A percentile compares a stretch with the other conserved stretches of the same genome.
These are phyloP conservation scores for Sporothrix mexicana DNA, from an alignment of 2,329 filamentous ascomycete species.

Conservation along the genomic window DNA sequence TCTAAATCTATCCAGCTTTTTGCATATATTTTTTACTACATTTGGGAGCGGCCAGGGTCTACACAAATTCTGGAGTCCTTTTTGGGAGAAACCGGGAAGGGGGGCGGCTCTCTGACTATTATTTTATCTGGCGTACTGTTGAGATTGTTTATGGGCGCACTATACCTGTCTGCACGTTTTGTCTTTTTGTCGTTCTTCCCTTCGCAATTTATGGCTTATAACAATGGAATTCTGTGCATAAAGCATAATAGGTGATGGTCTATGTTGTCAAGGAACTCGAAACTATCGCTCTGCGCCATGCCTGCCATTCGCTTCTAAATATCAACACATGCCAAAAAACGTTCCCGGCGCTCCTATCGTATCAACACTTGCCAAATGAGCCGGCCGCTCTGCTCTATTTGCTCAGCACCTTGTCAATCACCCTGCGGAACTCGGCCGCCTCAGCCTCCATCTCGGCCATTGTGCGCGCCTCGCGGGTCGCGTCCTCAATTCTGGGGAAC, in stretches of 20 bases:
- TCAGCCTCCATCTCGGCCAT: slow-evolving; percentile 81
- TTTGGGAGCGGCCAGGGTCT: background rate
- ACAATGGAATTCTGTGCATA: background rate
- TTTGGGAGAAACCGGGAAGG: background rate
- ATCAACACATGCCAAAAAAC: background rate
- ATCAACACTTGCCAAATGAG: background rate
- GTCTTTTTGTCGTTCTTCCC: background rate
- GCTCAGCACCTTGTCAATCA: slow-evolving; percentile 43
- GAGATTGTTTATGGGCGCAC: background rate
- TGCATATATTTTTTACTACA: background rate
- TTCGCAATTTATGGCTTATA: too few species aligned
- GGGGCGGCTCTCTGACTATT: background rate
- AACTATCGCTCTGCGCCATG: background rate
- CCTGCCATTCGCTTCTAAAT: background rate
- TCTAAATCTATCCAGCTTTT: background rate
- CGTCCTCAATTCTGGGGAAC: slow-evolving; percentile 75
- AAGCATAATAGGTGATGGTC: background rate
- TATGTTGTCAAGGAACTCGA: background rate
- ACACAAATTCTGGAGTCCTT: background rate
- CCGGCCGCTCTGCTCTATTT: background rate
- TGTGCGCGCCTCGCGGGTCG: slow-evolving; percentile 68
- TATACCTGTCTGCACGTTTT: background rate
- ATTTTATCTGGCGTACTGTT: background rate
- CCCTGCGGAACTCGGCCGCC: slow-evolving; percentile 68
- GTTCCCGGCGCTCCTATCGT: too few species aligned